phyloP scores from a whole-genome alignment of 805 yeast genomes.

The Wickerhamiella qilinensis region DNA sequence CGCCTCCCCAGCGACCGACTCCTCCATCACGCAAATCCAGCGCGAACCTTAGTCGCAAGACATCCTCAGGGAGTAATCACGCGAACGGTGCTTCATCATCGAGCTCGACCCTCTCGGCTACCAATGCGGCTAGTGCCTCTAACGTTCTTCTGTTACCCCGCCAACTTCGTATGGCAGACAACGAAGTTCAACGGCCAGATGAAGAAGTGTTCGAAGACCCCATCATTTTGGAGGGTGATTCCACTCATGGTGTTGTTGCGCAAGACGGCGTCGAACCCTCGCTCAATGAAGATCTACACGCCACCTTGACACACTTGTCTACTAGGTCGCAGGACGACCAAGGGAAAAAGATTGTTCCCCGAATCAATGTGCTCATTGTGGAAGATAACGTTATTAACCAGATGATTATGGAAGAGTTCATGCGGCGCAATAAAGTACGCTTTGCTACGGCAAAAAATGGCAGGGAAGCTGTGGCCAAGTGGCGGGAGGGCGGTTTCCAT shows the following conservation, averaged over 20 bases:
- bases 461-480: conserved; percentile 82
- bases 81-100: too few species aligned
- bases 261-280: background rate
- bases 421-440: conserved; percentile 70
- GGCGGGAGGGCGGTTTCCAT: conserved; percentile 92
- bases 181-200: background rate
- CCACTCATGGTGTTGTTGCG: background rate
- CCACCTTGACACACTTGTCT: conserved; percentile 1
- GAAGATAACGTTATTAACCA: conserved; percentile 94
- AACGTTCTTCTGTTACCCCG: conserved; percentile 12
- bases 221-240: background rate
- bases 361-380: conserved; percentile 79
- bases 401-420: conserved; percentile 75
- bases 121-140: background rate
- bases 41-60: conserved; percentile 1
- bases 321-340: background rate
- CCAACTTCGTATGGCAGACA: conserved; percentile 3
- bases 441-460: conserved; percentile 86
- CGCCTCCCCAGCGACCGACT: background rate
- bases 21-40: conserved; percentile 1
- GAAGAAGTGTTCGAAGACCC: background rate
- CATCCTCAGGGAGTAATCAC: too few species aligned
- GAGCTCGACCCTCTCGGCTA: conserved; percentile 1
- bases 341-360: conserved; percentile 51
- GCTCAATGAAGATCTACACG: background rate